These are phyloP conservation scores for Xylariaceae sp. DNA, from an alignment of 2,329 filamentous ascomycete genomes.

Conservation along the genomic window DNA sequence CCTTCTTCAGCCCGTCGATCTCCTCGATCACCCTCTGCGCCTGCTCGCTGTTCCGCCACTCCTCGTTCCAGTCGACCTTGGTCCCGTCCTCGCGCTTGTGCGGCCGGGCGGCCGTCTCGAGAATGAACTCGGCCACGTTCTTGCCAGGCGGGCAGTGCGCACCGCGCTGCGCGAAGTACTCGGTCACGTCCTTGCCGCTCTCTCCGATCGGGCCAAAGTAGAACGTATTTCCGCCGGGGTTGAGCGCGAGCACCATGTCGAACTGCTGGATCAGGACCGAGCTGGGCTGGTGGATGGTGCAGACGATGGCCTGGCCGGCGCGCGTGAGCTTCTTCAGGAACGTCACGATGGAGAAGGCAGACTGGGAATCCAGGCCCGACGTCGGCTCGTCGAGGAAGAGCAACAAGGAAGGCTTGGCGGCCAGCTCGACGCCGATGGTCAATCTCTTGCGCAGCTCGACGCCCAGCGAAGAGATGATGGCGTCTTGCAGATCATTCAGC, in stretches of 20 bases:
- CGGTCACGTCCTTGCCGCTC: slow-evolving; percentile 58
- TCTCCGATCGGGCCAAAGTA: slow-evolving; percentile 69
- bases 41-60: slow-evolving; percentile 64
- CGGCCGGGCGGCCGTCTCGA: slow-evolving; percentile 39
- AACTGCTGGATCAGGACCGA: slow-evolving; percentile 66
- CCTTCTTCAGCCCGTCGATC: slow-evolving; percentile 54
- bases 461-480: slow-evolving; percentile 57
- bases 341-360: slow-evolving; percentile 61
- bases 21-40: slow-evolving; percentile 54
- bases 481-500: slow-evolving; percentile 60
- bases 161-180: slow-evolving; percentile 64
- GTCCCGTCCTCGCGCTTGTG: slow-evolving; percentile 32
- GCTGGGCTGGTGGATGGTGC: slow-evolving; percentile 69
- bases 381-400: slow-evolving; percentile 71
- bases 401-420: slow-evolving; percentile 61
- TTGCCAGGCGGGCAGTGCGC: slow-evolving; percentile 55
- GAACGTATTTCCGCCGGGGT: slow-evolving; percentile 63
- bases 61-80: slow-evolving; percentile 65
- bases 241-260: slow-evolving; percentile 66
- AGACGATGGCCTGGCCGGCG: slow-evolving; percentile 66
- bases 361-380: slow-evolving; percentile 63
- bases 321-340: slow-evolving; percentile 63
- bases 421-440: slow-evolving; percentile 69
- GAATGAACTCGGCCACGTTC: slow-evolving; percentile 46
- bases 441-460: slow-evolving; percentile 68